Evolutionary conservation across 1,284 basidiomycete genomes (phyloP), one percentile per base, ranked within the genome.

Genomic region (Cutaneotrichosporon cutaneum): DNA sequence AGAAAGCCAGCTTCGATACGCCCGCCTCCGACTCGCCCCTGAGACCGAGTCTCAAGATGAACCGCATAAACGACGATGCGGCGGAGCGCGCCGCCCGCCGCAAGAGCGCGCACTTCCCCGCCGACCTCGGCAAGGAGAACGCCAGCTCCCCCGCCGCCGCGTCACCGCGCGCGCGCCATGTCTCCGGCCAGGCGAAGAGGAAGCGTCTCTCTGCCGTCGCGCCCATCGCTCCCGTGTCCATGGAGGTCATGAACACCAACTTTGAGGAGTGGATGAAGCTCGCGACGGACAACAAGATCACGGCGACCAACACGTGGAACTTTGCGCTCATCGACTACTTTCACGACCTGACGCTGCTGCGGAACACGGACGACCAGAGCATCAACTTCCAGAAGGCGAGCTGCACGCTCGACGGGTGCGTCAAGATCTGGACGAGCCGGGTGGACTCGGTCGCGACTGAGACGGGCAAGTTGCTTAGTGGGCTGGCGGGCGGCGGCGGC

Each of bases 241-340:
- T 88, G 68, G 90, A 93, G 70, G 86, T 92, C 33, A 90, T 91
- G 86, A 90, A 83, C 79, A 89, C 87, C 42, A 94, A 94, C 71
- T 94, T 89, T 74, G 95, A 99, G 77, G 94, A 99, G 77, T 99
- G 96, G 95, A 99, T 99, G 95, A 99, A 98, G 83, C 90, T 99
- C 87, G 94, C 94, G 1, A 98, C 95, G 7, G 96, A 98, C 77
- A 98, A 98, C 79, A 99, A 99, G 95, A 98, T 99, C 82, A 99
- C 95, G 67, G 89, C 92, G 1, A 88, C 88, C 50, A 99, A 99
- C 77, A 95, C 95, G 26, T 99, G 96, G 96, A 92, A 89, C 71
- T 93, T 98, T 73, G 94, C 94, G 3, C 85, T 99, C 53, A 99
- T 99, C 69, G 96, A 99, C 81, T 99, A 99, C 77, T 99, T 99